Base-by-base conservation (phyloP, 371 early-diverging fungal genomes). In the Ordospora pajunii region DNA sequence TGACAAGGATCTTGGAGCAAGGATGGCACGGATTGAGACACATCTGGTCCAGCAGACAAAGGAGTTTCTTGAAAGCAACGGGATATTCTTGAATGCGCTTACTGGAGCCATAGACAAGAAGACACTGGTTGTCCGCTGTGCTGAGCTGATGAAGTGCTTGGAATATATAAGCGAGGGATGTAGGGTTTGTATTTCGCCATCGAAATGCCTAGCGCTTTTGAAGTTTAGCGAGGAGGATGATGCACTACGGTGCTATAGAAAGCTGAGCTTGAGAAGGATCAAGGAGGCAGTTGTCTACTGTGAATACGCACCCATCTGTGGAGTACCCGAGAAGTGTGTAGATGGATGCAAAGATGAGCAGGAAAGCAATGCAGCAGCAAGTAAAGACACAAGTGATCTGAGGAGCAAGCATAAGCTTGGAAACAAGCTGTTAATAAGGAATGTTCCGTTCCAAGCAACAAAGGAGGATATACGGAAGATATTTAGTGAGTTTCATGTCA, bases 361-460 rank as follows among this genome's bases (percentile, higher is more conserved):
- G 2, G 0, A 70, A 80, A 71, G 81, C 84, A 22, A 87, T 84
- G 37, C 84, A 83, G 27, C 77, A 80, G 42, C 27, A 44, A 53
- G 7, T 25, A 74, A 43, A 8, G 54, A 78, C 8, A 22, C 46
- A 3, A 32, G 23, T 17, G 48, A 43, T 8, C 22, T 74, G 21
- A 62, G 44, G 27, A 17, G 25, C 23, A 78, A 87, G 85, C 53
- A 88, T 84, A 64, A 83, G 87, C 50, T 90, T 90, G 51, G 19
- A n/a, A 54, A 66, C 25, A 96, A 96, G 83, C 83, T 98, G 65
- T 86, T 96, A 23, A 89, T 96, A 25, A 92, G 93, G 73, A 98
- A 98, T 86, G 88, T 98, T 63, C 95, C 98, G 48, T 98, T 98
- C 84, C 95, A 96, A 86, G 95, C 96, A 9, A 92, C 95, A 19